phyloP scores from a whole-genome alignment of 169 alveolate species.

The Plasmodium gonderi region DNA sequence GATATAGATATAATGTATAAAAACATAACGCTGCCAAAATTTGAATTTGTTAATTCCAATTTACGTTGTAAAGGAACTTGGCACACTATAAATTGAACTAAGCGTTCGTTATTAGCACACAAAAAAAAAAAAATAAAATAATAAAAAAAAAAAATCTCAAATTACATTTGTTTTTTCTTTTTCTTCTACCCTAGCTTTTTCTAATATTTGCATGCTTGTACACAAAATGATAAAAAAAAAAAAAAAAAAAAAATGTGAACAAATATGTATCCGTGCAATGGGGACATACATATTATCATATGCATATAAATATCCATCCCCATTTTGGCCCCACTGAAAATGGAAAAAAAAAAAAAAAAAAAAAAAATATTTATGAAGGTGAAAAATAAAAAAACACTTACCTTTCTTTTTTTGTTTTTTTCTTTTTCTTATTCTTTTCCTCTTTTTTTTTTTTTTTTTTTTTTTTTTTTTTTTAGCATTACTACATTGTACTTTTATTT shows the following conservation, averaged over 20 bases:
- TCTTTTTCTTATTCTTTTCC: background rate
- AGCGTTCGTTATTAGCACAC: too few species aligned
- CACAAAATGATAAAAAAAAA: background rate
- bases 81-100: too few species aligned
- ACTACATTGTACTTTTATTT: background rate
- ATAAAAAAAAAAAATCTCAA: too few species aligned
- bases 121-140: too few species aligned
- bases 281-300: background rate
- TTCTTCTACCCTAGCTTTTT: too few species aligned
- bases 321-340: constrained; percentile 62
- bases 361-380: background rate
- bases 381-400: background rate
- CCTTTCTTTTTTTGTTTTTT: background rate
- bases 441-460: background rate
- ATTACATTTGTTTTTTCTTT: too few species aligned
- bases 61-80: too few species aligned
- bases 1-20: too few species aligned
- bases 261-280: background rate
- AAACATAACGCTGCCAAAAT: too few species aligned
- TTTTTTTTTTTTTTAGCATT: background rate
- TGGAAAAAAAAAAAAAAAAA: constrained; percentile 10
- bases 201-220: too few species aligned
- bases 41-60: too few species aligned
- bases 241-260: background rate
- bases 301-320: constrained; percentile 20